Percentiles rank a stretch among this genome's conserved stretches.
These are phyloP conservation scores for Zymoseptoria pseudotritici DNA, from an alignment of 2,329 filamentous ascomycete genomes.

Conservation along the genomic window DNA sequence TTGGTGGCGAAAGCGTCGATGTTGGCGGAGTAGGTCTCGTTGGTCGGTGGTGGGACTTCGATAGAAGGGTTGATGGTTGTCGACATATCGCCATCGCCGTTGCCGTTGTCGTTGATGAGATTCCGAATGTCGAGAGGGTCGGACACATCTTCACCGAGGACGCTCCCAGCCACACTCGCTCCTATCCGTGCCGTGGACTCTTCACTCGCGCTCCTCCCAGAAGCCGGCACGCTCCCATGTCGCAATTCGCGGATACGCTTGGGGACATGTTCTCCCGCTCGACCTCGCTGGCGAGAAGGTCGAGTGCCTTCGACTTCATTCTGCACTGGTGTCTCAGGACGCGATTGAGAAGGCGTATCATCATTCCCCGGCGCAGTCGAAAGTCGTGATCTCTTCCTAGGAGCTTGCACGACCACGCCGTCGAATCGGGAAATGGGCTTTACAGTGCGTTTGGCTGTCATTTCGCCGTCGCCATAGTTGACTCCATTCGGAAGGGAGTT, in stretches of 20 bases:
- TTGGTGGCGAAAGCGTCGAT: not conserved
- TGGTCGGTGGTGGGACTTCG: not conserved
- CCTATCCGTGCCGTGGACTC: slow-evolving; percentile 3
- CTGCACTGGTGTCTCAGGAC: slow-evolving; percentile 1
- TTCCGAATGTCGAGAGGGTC: not conserved
- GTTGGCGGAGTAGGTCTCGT: not conserved
- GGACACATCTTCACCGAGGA: not conserved
- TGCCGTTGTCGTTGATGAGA: not conserved
- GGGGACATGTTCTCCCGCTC: slow-evolving; percentile 27
- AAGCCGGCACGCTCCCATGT: slow-evolving; percentile 30
- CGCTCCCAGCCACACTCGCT: not conserved
- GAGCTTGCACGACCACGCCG: slow-evolving; percentile 16
- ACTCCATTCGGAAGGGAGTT: slow-evolving; percentile 13
- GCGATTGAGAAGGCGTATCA: not conserved
- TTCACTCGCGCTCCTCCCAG: slow-evolving; percentile 12
- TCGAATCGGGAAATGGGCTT: slow-evolving; percentile 27
- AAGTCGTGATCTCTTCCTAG: slow-evolving; percentile 21
- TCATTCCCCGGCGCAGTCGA: slow-evolving; percentile 1
- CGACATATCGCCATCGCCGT: not conserved
- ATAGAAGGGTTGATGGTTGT: not conserved
- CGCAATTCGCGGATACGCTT: slow-evolving; percentile 42
- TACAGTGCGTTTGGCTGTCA: slow-evolving; percentile 18
- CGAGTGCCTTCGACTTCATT: slow-evolving; percentile 6
- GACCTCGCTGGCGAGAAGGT: slow-evolving; percentile 14
- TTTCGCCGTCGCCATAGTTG: slow-evolving; percentile 25